These are phyloP conservation scores for Trichoderma citrinoviride DNA, from an alignment of 2,329 filamentous ascomycete species.

Conservation along the genomic window DNA sequence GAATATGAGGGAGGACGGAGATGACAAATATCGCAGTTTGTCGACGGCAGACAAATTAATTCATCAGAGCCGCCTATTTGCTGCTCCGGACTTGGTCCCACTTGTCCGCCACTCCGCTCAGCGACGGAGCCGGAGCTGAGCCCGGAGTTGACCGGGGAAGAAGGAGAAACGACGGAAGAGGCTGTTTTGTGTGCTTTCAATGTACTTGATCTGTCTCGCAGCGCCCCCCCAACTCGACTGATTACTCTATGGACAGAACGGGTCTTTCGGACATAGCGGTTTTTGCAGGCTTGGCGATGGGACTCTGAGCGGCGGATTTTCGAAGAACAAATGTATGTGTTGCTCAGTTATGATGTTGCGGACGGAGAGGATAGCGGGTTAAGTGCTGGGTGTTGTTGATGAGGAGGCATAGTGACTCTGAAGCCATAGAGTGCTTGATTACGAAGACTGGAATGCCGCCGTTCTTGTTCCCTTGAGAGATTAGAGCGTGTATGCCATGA, in stretches of 20 bases:
- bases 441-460: too few species aligned
- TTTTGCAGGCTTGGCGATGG: not conserved
- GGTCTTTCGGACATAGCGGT: constrained; percentile 15
- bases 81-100: not conserved
- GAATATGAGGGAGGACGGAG: not conserved
- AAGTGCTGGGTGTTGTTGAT: too few species aligned
- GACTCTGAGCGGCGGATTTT: too few species aligned
- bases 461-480: too few species aligned
- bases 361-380: too few species aligned
- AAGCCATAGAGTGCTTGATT: too few species aligned
- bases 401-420: too few species aligned
- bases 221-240: too few species aligned
- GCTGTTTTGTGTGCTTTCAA: not conserved
- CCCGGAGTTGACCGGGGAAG: not conserved
- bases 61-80: not conserved
- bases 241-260: too few species aligned
- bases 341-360: too few species aligned
- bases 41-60: constrained; percentile 15
- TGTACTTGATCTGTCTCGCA: not conserved
- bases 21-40: constrained; percentile 15
- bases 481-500: too few species aligned
- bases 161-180: not conserved
- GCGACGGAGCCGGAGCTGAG: constrained; percentile 7
- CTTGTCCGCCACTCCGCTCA: constrained; percentile 6
- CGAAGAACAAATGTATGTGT: too few species aligned